These are phyloP conservation scores for Centaurea solstitialis DNA, from an alignment of 129 eudicot species.

Conservation along the genomic window DNA sequence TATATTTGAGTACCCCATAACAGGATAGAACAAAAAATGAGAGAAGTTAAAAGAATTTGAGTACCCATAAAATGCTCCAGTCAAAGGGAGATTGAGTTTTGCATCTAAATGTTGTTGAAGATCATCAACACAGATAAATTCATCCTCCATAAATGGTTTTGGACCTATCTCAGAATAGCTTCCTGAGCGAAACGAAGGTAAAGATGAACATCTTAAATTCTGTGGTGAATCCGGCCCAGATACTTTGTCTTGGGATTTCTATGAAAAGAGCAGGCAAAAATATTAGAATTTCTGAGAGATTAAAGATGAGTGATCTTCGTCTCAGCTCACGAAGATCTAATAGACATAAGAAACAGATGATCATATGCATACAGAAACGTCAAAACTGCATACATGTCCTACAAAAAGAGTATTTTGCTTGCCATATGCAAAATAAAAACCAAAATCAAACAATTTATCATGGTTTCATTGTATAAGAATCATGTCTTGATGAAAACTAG, in stretches of 20 bases:
- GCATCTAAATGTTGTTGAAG: slow-evolving; percentile 52
- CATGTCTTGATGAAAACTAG: no score
- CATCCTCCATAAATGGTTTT: slow-evolving; percentile 78
- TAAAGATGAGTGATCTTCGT: background rate
- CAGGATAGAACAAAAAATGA: background rate
- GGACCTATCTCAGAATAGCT: slow-evolving; percentile 91
- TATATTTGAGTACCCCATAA: background rate
- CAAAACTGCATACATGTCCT: background rate
- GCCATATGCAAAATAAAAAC: background rate
- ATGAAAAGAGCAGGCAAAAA: background rate
- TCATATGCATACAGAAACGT: background rate
- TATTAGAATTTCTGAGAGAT: background rate
- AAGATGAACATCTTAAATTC: slow-evolving; percentile 41
- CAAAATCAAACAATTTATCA: background rate
- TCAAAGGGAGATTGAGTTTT: slow-evolving; percentile 37
- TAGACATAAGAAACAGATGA: background rate
- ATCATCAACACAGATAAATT: slow-evolving; percentile 75
- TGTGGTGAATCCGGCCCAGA: slow-evolving; percentile 42
- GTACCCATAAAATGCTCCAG: slow-evolving; percentile 90
- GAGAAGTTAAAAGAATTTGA: background rate
- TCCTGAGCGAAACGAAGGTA: slow-evolving; percentile 70
- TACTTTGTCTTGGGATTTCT: slow-evolving; percentile 33
- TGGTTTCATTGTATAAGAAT: slow-evolving; percentile 10
- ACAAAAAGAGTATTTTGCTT: background rate
- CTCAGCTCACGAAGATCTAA: background rate